These are phyloP conservation scores for Neoscytalidium dimidiatum DNA, from an alignment of 2,329 filamentous ascomycete genomes.

Conservation along the genomic window DNA sequence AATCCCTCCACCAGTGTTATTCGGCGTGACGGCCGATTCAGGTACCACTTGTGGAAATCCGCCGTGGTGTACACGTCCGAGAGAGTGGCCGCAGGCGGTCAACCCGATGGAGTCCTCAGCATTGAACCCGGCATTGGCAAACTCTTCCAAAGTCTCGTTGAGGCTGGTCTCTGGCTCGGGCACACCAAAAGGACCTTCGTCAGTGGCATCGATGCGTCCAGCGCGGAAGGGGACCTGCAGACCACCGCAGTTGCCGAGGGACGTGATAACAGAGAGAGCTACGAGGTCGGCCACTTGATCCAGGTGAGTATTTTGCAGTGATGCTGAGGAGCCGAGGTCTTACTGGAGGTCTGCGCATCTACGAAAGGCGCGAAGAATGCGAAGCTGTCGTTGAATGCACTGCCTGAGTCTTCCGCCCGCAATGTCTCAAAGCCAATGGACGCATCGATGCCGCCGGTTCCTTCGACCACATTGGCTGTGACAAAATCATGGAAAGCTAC, in stretches of 20 bases:
- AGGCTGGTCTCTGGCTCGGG: conserved; percentile 35
- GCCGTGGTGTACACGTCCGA: conserved; percentile 37
- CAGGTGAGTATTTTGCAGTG: neutral
- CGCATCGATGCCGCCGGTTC: conserved; percentile 36
- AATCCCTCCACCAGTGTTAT: conserved; percentile 28
- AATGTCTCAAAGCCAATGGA: conserved; percentile 37
- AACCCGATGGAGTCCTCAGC: conserved; percentile 28
- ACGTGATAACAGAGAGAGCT: conserved; percentile 32
- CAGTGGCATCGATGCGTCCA: conserved; percentile 36
- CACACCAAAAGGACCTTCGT: conserved; percentile 32
- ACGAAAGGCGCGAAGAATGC: conserved; percentile 31
- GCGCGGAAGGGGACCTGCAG: conserved; percentile 32
- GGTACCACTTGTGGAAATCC: conserved; percentile 35
- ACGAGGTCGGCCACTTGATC: conserved; percentile 33
- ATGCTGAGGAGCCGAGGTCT: neutral
- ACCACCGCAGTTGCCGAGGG: conserved; percentile 33
- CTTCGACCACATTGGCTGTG: conserved; percentile 30
- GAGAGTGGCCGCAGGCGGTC: conserved; percentile 38
- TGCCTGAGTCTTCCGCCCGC: conserved; percentile 32
- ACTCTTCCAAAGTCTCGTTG: conserved; percentile 31
- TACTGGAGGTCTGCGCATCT: conserved; percentile 24
- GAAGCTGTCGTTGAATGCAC: conserved; percentile 36
- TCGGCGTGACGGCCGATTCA: conserved; percentile 23
- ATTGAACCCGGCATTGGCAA: conserved; percentile 34
- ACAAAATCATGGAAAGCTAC: conserved; percentile 39